These are phyloP conservation scores for Gracilariopsis chorda DNA, from an alignment of 23 red algal species.

Conservation along the genomic window DNA sequence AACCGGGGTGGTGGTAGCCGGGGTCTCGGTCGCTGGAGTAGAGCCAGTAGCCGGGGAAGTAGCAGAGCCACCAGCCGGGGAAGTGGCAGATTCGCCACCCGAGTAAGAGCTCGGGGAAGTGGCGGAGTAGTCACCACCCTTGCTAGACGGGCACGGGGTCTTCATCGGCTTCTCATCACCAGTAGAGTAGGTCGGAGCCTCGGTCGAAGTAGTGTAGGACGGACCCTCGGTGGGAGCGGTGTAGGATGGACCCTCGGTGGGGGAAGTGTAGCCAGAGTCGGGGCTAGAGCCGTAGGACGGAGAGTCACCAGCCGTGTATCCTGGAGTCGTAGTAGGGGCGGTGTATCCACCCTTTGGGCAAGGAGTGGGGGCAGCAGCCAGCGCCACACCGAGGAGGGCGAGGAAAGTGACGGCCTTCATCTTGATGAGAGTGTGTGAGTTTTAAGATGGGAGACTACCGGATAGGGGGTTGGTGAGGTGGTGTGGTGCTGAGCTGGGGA, in stretches of 20 bases:
- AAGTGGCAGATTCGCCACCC: not conserved
- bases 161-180: not conserved
- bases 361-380: conserved; percentile 36
- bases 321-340: conserved; percentile 16
- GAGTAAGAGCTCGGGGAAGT: not conserved
- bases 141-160: conserved; percentile 11
- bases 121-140: conserved; percentile 11
- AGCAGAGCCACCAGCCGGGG: not conserved
- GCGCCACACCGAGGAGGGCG: conserved; percentile 47
- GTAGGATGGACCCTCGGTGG: not conserved
- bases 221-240: conserved; percentile 23
- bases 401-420: conserved; percentile 59
- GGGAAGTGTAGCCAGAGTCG: not conserved
- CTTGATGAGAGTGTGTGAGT: not conserved
- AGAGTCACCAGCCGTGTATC: not conserved
- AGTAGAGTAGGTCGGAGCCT: not conserved
- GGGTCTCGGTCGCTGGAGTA: not conserved
- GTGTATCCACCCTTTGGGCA: conserved; percentile 13
- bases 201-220: not conserved
- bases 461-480: not conserved
- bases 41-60: conserved; percentile 11
- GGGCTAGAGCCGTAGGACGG: not conserved
- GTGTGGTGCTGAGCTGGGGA: not conserved
- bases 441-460: conserved; percentile 43
- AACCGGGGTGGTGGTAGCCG: not conserved